A percentile compares a stretch with the other conserved stretches of the same genome.
phyloP scores from a whole-genome alignment of 2,329 filamentous ascomycete genomes.

The Neonectria magnoliae region DNA sequence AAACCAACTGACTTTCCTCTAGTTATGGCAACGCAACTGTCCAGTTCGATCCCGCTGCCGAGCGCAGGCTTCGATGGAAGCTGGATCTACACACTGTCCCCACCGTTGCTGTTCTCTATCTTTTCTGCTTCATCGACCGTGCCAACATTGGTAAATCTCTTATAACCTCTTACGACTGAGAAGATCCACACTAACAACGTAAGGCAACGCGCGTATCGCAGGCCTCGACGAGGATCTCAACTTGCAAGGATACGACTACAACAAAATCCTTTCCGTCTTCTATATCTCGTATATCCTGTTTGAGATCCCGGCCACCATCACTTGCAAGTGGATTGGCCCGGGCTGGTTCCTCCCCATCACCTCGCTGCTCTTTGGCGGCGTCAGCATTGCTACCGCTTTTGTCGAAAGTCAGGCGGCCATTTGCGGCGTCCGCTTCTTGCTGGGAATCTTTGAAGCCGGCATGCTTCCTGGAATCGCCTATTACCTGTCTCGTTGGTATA shows the following conservation, averaged over 20 bases:
- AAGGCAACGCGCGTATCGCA: slow-evolving; percentile 63
- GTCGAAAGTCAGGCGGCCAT: slow-evolving; percentile 60
- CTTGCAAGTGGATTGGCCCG: slow-evolving; percentile 72
- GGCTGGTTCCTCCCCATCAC: slow-evolving; percentile 71
- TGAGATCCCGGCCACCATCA: slow-evolving; percentile 70
- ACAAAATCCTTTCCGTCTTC: slow-evolving; percentile 68
- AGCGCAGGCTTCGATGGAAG: slow-evolving; percentile 68
- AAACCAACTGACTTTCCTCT: slow-evolving; percentile 3
- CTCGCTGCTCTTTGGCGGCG: slow-evolving; percentile 66
- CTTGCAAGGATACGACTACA: slow-evolving; percentile 70
- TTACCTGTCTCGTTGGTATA: slow-evolving; percentile 72
- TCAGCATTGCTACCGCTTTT: slow-evolving; percentile 69
- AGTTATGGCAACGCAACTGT: slow-evolving; percentile 42
- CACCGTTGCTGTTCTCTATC: slow-evolving; percentile 72
- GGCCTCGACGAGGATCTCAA: slow-evolving; percentile 66
- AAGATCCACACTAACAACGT: slow-evolving; percentile 3
- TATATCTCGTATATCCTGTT: slow-evolving; percentile 74
- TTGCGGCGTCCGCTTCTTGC: slow-evolving; percentile 68
- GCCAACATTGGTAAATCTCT: slow-evolving; percentile 71
- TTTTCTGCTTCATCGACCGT: slow-evolving; percentile 81
- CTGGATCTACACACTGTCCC: slow-evolving; percentile 74
- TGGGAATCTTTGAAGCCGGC: slow-evolving; percentile 71
- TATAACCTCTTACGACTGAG: background rate
- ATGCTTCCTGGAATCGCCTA: slow-evolving; percentile 74
- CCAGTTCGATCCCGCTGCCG: slow-evolving; percentile 52